Base-by-base conservation (phyloP, 129 eudicot species). In the Tagetes erecta region DNA sequence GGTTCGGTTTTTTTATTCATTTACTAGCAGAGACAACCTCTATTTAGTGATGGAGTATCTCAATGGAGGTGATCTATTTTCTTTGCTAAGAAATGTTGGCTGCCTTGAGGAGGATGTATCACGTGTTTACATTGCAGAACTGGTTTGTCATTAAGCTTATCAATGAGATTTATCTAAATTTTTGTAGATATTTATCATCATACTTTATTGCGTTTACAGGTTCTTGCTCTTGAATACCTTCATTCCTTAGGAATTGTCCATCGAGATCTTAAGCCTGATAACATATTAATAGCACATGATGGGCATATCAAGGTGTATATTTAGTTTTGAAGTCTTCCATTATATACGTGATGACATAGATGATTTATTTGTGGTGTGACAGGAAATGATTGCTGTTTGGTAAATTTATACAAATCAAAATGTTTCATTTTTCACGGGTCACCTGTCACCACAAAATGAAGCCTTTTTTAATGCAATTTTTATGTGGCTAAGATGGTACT, bases 11-110 rank as follows among this genome's bases (percentile, higher is more conserved):
- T 88, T 86, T 69, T 91, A 91, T 78, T 91, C 96, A 65, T 91
- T 91, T 74, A 91, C 96, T 50, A 88, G 92, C 64, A 85, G 58
- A 73, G 97, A 88, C 74, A 77, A 91, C 83, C 92, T 91, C 57
- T 91, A 91, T 83, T 81, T 91, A 80, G 97, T 91, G 68, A 91
- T 91, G 96, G 97, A 91, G 75, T 91, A 91, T 82, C 87, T 91
- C 71, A 91, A 84, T 52, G 97, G 97, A 78, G 97, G 97, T 34
- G 97, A 91, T 80, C 76, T 91, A 34, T 91, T 81, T 88, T 91
- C 97, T 83, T 75, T 91, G 85, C 86, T 91, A 45, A 78, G 72
- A 77, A 91, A 84, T 79, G 85, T 91, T 81, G 91, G 92, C 73
- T 91, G 96, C 89, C 88, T 91, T 59, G 92, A 78, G 70, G 97